Evolutionary conservation across 129 eudicot species (phyloP), one percentile per base, ranked within the genome.

Genomic region (Arctium lappa): DNA sequence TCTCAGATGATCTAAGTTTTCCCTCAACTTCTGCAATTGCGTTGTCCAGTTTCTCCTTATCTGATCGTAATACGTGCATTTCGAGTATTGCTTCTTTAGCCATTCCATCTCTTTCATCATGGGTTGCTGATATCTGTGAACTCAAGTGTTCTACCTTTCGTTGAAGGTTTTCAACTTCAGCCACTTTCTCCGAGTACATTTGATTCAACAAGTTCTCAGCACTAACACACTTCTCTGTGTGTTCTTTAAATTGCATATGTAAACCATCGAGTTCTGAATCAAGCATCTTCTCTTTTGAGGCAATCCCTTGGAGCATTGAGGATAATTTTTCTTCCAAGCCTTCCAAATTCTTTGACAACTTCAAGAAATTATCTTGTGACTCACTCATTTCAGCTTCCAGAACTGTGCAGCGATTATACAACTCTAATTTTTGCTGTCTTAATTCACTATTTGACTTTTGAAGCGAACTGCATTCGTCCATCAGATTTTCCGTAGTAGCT

Each of bases 381-480:
- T 90, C 86, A 30, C 81, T 85, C 40, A 90, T 46, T 74, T 90
- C 84, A 18, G 81, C 74, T 82, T 92, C 97, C 82, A 92, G 63
- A n/a, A 33, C 65, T 2, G 68, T 65, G 48, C 89, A 84, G 40
- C 71, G 80, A 72, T 79, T 81, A 79, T 88, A 73, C 85, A 90
- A 66, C 75, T 90, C 87, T 82, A 84, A 39, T 68, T 83, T 87
- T 81, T 90, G 94, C 53, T 83, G 82, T 81, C 86, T 89, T 81
- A 92, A 85, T 82, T 88, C 94, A 31, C 84, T 86, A 82, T 90
- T 92, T 16, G 83, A 82, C 78, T 87, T 89, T 74, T 92, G 91
- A 84, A 92, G 91, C 2, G 73, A 86, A 81, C 71, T 87, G 69
- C 90, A 92, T 75, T 90, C 94, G 70, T 89, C 94, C 38, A 92